Base-by-base conservation (phyloP, 2,329 filamentous ascomycete species). In the Aureobasidium sp. region DNA sequence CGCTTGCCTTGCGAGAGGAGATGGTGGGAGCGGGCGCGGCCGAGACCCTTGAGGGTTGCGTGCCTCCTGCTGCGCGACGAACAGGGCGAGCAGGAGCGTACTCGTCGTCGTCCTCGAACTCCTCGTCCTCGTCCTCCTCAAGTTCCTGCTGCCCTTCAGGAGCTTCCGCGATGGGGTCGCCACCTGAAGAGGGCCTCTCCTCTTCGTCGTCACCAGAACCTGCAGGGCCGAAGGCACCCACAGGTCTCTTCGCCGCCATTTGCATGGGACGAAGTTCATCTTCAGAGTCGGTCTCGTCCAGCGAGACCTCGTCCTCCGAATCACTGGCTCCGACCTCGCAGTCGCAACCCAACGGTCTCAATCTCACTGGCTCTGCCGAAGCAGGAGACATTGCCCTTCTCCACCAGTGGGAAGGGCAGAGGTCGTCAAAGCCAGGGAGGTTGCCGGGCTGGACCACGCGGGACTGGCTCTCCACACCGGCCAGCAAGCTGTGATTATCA, bases 221-320 rank as follows among this genome's bases (percentile, higher is more conserved):
- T 29, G 33, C 33, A n/a, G 37, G 6, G 27, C n/a, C 31, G 3
- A 8, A 19, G 14, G 12, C 12, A 27, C 17, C 37, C 37, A 42
- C 52, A 56, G 52, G 52, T 14, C 22, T 56, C 52, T 56, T 56
- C 52, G 15, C 27, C 35, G 37, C 48, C 29, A 19, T 7, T 6
- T 19, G 48, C n/a, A 5, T 12, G 33, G 49, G 49, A 39, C 31
- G 49, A 39, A 37, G 47, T 14, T 50, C 47, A 17, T 52, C 40
- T 19, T 59, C 56, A 47, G 33, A 47, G 11, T 49, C 42, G 44
- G 39, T 35, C 31, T 60, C 57, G 19, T 50, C 57, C 44, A n/a
- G 37, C 33, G 22, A 60, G 19, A 40, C 22, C 31, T 48, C 58
- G 17, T 42, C 47, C 45, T 35, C 39, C 27, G 24, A 42, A 5